Evolutionary conservation across 2,329 filamentous ascomycete species (phyloP).

Genomic region (Talaromyces sp.): DNA sequence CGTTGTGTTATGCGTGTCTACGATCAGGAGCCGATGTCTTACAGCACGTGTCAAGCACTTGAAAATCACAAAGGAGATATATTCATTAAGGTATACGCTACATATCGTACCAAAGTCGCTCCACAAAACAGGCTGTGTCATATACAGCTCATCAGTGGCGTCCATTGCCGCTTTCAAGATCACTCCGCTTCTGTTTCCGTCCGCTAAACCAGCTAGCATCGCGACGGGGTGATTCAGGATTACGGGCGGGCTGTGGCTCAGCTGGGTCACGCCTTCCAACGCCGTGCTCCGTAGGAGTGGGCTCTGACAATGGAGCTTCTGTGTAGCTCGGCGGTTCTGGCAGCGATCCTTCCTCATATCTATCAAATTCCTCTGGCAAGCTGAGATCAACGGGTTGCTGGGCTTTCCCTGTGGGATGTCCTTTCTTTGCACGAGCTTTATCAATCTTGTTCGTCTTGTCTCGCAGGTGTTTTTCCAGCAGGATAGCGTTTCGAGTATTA

Average conservation of each 20-base stretch:
- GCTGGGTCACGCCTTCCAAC: constrained; percentile 15
- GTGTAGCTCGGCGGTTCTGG: constrained; percentile 24
- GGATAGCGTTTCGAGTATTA: constrained; percentile 47
- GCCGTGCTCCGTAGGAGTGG: not conserved
- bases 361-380: constrained; percentile 38
- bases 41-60: not conserved
- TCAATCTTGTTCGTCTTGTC: constrained; percentile 42
- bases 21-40: constrained; percentile 29
- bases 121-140: not conserved
- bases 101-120: not conserved
- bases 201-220: constrained; percentile 31
- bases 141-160: not conserved
- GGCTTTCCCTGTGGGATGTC: constrained; percentile 20
- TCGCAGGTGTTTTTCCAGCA: constrained; percentile 44
- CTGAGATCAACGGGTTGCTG: constrained; percentile 32
- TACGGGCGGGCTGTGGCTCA: constrained; percentile 25
- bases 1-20: constrained; percentile 45
- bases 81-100: constrained; percentile 18
- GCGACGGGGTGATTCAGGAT: constrained; percentile 24
- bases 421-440: constrained; percentile 29
- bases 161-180: constrained; percentile 22
- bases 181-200: constrained; percentile 23
- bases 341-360: constrained; percentile 27
- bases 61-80: constrained; percentile 7
- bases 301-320: constrained; percentile 10